Evolutionary conservation across 2,329 filamentous ascomycete species (phyloP).

Genomic region (Huntiella omanensis): DNA sequence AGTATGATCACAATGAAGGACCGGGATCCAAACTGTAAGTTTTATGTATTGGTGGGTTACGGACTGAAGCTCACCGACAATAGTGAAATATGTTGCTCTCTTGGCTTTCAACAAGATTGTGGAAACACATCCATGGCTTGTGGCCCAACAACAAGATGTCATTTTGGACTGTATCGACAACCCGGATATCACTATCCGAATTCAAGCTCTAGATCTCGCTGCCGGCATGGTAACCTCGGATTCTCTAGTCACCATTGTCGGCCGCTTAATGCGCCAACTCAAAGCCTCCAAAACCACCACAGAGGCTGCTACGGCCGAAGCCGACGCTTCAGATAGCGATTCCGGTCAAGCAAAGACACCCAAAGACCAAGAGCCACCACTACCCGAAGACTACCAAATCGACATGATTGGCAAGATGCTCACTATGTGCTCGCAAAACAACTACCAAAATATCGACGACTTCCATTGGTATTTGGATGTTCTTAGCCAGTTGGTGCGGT

Average conservation of each 20-base stretch:
- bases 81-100: slow-evolving; percentile 92
- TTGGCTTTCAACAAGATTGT: slow-evolving; percentile 94
- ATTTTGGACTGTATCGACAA: slow-evolving; percentile 95
- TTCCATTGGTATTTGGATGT: slow-evolving; percentile 98
- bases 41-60: background rate
- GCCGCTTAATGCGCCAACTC: slow-evolving; percentile 73
- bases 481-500: slow-evolving; percentile 63
- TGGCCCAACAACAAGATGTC: slow-evolving; percentile 85
- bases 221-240: slow-evolving; percentile 85
- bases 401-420: slow-evolving; percentile 71
- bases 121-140: slow-evolving; percentile 66
- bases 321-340: slow-evolving; percentile 2
- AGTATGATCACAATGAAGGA: slow-evolving; percentile 78
- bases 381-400: slow-evolving; percentile 72
- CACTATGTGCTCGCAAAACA: slow-evolving; percentile 75
- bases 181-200: slow-evolving; percentile 83
- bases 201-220: slow-evolving; percentile 78
- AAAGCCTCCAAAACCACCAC: slow-evolving; percentile 30
- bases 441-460: slow-evolving; percentile 68
- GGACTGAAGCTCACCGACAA: slow-evolving; percentile 11
- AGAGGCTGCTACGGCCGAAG: background rate
- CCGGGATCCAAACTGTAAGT: slow-evolving; percentile 78
- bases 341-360: slow-evolving; percentile 2
- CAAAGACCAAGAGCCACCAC: slow-evolving; percentile 24
- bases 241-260: slow-evolving; percentile 67